Percentiles rank a stretch among this genome's conserved stretches.
Evolutionary conservation across 495 filamentous ascomycete genomes (phyloP).

Genomic region (Hypoxylon lienhwacheense): DNA sequence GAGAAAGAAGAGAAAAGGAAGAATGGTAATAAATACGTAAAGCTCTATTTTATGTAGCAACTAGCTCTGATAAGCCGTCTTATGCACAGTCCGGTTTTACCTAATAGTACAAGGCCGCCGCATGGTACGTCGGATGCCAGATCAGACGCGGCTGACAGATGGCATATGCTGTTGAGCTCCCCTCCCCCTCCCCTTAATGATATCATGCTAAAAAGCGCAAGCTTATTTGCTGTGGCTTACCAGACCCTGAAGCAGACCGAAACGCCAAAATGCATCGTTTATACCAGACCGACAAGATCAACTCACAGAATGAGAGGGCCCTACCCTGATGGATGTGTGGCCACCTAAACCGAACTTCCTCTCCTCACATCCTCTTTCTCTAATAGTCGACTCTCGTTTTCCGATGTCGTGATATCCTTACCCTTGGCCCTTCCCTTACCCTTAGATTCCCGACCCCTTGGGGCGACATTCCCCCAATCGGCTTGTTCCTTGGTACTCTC

Average conservation of each 20-base stretch:
- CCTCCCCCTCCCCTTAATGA: background rate
- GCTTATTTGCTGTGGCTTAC: conserved; percentile 2
- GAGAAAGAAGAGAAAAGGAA: background rate
- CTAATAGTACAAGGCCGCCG: conserved; percentile 17
- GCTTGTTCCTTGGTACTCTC: conserved; percentile 24
- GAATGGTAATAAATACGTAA: background rate
- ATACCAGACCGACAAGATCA: background rate
- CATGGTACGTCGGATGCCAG: conserved; percentile 6
- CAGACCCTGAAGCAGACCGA: conserved; percentile 7
- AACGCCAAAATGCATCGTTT: conserved; percentile 25
- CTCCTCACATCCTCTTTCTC: conserved; percentile 14
- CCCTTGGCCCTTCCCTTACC: conserved; percentile 39
- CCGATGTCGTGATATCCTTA: conserved; percentile 29
- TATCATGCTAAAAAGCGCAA: conserved; percentile 1
- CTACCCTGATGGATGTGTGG: background rate
- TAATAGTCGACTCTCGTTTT: conserved; percentile 27
- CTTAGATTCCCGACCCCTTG: conserved; percentile 27
- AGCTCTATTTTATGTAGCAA: background rate
- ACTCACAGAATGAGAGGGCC: background rate
- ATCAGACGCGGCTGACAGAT: conserved; percentile 8
- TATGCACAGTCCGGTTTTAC: conserved; percentile 13
- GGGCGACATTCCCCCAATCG: background rate
- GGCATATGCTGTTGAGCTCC: conserved; percentile 10
- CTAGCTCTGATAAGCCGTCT: conserved; percentile 14
- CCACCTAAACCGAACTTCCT: conserved; percentile 40